phyloP scores from a whole-genome alignment of 2,329 filamentous ascomycete species.

The Endothia cerciana region DNA sequence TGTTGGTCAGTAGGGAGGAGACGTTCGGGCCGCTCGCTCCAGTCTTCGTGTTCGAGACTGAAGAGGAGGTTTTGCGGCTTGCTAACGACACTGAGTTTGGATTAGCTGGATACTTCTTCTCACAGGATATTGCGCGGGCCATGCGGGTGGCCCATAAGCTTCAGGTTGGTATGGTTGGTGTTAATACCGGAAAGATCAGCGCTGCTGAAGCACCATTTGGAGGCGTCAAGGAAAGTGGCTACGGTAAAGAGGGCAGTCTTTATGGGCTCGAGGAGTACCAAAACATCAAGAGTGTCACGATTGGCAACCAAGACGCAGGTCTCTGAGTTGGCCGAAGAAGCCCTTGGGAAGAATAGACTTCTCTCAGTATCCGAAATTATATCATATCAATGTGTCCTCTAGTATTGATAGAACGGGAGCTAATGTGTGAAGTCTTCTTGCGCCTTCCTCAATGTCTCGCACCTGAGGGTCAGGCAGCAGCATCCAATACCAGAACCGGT shows the following conservation, averaged over 20 bases:
- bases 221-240: slow-evolving; percentile 11
- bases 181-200: slow-evolving; percentile 15
- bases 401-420: too few relatives aligned
- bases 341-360: too few relatives aligned
- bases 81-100: slow-evolving; percentile 9
- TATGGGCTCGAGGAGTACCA: slow-evolving; percentile 1
- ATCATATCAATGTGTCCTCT: too few relatives aligned
- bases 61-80: background rate
- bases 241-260: slow-evolving; percentile 7
- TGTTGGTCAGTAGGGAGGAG: background rate
- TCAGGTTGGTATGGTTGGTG: slow-evolving; percentile 9
- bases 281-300: background rate
- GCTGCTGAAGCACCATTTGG: slow-evolving; percentile 3
- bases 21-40: background rate
- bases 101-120: slow-evolving; percentile 6
- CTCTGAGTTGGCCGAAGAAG: background rate
- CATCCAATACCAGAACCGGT: too few relatives aligned
- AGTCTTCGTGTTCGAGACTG: background rate
- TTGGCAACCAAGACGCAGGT: background rate
- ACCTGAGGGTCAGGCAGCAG: too few relatives aligned
- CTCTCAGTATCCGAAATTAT: too few relatives aligned
- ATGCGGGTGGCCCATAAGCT: slow-evolving; percentile 8
- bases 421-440: too few relatives aligned
- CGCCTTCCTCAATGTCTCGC: too few relatives aligned
- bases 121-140: slow-evolving; percentile 1